Base-by-base conservation (phyloP, 2,329 filamentous ascomycete genomes). In the Colletotrichum lini region DNA sequence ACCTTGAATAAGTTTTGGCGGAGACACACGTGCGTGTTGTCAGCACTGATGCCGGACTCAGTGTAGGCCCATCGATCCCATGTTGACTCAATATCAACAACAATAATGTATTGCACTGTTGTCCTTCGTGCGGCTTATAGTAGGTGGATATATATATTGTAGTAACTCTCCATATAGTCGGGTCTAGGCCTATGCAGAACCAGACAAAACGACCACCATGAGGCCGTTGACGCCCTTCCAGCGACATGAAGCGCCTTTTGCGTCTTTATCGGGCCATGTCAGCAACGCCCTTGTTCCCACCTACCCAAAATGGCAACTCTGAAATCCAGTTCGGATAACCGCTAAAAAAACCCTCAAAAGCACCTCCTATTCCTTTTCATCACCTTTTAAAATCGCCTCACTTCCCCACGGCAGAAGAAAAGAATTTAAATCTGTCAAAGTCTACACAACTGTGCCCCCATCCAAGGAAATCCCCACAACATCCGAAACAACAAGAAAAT, bases 401-500 rank as follows among this genome's bases (percentile, higher is more conserved):
- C 8, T 4, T 40, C 15, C 12, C 2, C 30, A 12, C n/a, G 21
- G 9, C 30, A 42, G 0, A 18, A 26, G 16, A 3, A 50, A 0
- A 40, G 16, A 23, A 7, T 47, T 47, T 9, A 6, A 40, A 21
- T 16, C 13, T 26, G 6, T 35, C 30, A 8, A 10, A 35, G 30
- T 1, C 8, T 35, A 40, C 15, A 40, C 35, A 6, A 7, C 15
- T 16, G 15, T 26, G 13, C 4, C 13, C 8, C 13, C 8, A 16
- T 5, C 8, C 40, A 42, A 8, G 30, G 9, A 44, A 8, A 35
- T 9, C 30, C 30, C 9, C 30, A 35, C 8, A 35, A 35, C 30
- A 35, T 35, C 23, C 26, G 21, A 8, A 1, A 13, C 10, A 4
- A 21, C 4, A 18, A 9, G 10, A 74, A 62, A 57, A 76, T 73